Evolutionary conservation across 2,329 filamentous ascomycete genomes (phyloP).

Genomic region (Fusarium buharicum): DNA sequence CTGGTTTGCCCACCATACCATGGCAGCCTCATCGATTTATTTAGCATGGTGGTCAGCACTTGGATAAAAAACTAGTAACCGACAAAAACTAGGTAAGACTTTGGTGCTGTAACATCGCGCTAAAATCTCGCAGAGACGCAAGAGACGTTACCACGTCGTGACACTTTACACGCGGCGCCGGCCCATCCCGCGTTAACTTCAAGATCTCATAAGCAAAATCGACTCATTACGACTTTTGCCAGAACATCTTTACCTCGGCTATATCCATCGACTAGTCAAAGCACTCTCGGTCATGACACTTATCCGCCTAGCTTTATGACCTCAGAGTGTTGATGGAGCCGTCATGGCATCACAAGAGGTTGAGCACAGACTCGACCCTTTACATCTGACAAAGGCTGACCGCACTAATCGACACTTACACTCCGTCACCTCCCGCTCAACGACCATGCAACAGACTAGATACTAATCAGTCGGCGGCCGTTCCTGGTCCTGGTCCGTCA

Average conservation of each 20-base stretch:
- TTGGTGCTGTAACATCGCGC: slow-evolving; percentile 11
- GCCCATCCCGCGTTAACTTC: slow-evolving; percentile 28
- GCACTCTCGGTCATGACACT: background rate
- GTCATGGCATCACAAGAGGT: background rate
- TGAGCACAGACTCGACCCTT: background rate
- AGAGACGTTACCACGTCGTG: background rate
- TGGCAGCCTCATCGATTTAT: background rate
- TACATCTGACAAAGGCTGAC: background rate
- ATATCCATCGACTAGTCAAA: background rate
- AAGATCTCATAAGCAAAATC: slow-evolving; percentile 10
- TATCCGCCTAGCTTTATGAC: background rate
- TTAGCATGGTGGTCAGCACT: slow-evolving; percentile 14
- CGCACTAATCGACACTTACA: background rate
- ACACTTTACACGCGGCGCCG: slow-evolving; percentile 29
- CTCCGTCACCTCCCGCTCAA: background rate
- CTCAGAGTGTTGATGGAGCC: background rate
- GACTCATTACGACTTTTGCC: background rate
- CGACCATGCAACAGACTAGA: background rate
- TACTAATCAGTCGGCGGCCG: slow-evolving; percentile 8
- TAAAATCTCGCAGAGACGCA: background rate
- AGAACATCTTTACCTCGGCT: background rate
- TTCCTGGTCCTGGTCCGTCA: slow-evolving; percentile 19
- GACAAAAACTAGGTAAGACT: background rate
- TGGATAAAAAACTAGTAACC: background rate
- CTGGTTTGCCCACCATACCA: background rate